phyloP scores from a whole-genome alignment of 768 basidiomycete genomes.

The Tulasnella sp. region DNA sequence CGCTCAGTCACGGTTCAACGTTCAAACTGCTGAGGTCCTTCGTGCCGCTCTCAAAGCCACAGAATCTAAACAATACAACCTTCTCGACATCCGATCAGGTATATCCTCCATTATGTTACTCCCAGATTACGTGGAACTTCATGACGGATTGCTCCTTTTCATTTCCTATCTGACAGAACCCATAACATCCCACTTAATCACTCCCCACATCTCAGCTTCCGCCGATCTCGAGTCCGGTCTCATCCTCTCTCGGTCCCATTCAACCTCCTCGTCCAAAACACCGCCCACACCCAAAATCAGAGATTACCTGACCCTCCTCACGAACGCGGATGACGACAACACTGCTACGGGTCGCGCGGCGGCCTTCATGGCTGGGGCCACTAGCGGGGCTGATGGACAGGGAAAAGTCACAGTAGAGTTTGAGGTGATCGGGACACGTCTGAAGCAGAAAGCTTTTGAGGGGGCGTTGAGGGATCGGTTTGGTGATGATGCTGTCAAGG shows the following conservation, averaged over 20 bases:
- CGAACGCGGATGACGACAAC: conserved; percentile 65
- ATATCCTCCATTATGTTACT: neutral
- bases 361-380: conserved; percentile 54
- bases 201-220: conserved; percentile 15
- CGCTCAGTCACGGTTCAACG: conserved; percentile 70
- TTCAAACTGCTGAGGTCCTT: conserved; percentile 57
- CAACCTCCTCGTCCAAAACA: conserved; percentile 35
- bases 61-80: conserved; percentile 46
- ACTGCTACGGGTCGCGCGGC: conserved; percentile 54
- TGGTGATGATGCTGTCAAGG: conserved; percentile 71
- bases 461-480: conserved; percentile 71
- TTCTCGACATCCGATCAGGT: conserved; percentile 31
- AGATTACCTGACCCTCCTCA: conserved; percentile 71
- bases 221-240: conserved; percentile 14
- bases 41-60: conserved; percentile 60
- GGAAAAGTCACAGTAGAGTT: conserved; percentile 70
- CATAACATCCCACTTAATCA: conserved; percentile 22
- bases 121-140: too few relatives aligned
- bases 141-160: too few relatives aligned
- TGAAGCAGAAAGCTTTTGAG: conserved; percentile 64
- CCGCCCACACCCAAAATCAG: conserved; percentile 51
- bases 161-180: conserved; percentile 10
- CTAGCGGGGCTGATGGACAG: conserved; percentile 28
- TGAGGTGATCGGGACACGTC: conserved; percentile 51
- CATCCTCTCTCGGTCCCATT: neutral